Evolutionary conservation across 1,284 basidiomycete species (phyloP).

Genomic region (Tilletiopsis washingtonensis): DNA sequence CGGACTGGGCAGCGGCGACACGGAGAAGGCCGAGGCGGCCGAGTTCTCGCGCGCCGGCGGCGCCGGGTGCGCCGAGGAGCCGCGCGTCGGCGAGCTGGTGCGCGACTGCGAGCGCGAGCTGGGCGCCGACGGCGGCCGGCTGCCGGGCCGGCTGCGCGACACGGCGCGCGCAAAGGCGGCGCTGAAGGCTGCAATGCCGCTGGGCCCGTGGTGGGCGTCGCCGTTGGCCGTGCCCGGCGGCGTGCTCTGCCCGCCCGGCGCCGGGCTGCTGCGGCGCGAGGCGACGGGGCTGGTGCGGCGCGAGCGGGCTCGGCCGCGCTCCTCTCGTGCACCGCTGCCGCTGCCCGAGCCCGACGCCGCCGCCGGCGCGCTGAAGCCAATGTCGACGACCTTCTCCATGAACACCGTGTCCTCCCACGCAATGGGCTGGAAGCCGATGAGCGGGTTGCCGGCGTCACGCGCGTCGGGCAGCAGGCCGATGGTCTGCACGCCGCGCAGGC

Average conservation of each 20-base stretch:
- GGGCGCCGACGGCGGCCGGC: too few relatives aligned
- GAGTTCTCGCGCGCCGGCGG: too few relatives aligned
- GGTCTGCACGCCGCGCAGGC: constrained; percentile 39
- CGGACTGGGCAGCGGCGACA: too few relatives aligned
- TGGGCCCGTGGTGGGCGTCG: too few relatives aligned
- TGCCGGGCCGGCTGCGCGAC: constrained; percentile 16
- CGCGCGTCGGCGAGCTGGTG: too few relatives aligned
- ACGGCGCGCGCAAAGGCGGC: constrained; percentile 31
- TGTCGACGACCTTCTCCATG: constrained; percentile 41
- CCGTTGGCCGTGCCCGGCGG: too few relatives aligned
- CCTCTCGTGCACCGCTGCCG: background rate
- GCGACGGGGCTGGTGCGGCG: background rate
- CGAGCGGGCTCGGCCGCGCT: background rate
- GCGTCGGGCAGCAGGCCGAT: constrained; percentile 27
- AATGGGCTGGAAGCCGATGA: constrained; percentile 26
- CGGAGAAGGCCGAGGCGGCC: too few relatives aligned
- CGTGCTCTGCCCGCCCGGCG: too few relatives aligned
- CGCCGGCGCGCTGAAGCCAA: constrained; percentile 20
- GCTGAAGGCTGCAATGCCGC: constrained; percentile 14
- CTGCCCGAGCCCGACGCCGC: background rate
- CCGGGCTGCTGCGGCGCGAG: background rate
- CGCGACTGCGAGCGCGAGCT: too few relatives aligned
- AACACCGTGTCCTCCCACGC: constrained; percentile 42
- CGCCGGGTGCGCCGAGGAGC: too few relatives aligned
- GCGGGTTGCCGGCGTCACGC: constrained; percentile 17